phyloP scores from a whole-genome alignment of 257 asterid species.

The Ajuga chamaepitys region DNA sequence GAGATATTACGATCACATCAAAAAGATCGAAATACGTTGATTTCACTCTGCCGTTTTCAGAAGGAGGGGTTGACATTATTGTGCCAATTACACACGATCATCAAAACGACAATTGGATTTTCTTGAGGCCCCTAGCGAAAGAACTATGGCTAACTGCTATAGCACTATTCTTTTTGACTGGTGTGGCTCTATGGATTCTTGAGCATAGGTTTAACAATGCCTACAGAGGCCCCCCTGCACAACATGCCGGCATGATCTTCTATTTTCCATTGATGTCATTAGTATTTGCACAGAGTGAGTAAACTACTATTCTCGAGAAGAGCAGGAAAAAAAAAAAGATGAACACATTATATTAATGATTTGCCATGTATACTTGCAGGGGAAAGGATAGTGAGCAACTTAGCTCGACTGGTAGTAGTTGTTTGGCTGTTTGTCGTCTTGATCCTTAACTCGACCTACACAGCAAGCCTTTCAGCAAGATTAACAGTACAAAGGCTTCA shows the following conservation, averaged over 20 bases:
- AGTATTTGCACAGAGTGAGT: conserved; percentile 37
- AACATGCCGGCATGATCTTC: conserved; percentile 35
- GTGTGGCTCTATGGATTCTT: conserved; percentile 36
- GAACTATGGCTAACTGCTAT: conserved; percentile 34
- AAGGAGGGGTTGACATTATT: conserved; percentile 28
- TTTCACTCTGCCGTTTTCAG: conserved; percentile 35
- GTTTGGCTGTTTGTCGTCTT: conserved; percentile 41
- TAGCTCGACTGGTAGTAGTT: conserved; percentile 27
- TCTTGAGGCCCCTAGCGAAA: conserved; percentile 32
- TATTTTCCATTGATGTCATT: conserved; percentile 37
- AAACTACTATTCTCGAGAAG: no score
- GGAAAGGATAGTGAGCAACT: conserved; percentile 32
- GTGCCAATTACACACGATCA: conserved; percentile 24
- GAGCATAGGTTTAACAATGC: conserved; percentile 37
- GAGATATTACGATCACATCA: conserved; percentile 35
- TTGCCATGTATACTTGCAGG: conserved; percentile 11
- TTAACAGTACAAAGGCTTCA: conserved; percentile 29
- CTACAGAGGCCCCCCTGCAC: conserved; percentile 32
- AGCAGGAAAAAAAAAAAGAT: no score
- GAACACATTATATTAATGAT: not conserved
- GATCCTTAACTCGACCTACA: conserved; percentile 36
- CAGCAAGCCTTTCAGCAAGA: conserved; percentile 34
- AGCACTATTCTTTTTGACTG: conserved; percentile 26
- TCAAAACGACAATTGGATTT: conserved; percentile 28
- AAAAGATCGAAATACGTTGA: conserved; percentile 36